These are phyloP conservation scores for Sextonia rubra DNA, from an alignment of 164 flowering plant species.

Conservation along the genomic window DNA sequence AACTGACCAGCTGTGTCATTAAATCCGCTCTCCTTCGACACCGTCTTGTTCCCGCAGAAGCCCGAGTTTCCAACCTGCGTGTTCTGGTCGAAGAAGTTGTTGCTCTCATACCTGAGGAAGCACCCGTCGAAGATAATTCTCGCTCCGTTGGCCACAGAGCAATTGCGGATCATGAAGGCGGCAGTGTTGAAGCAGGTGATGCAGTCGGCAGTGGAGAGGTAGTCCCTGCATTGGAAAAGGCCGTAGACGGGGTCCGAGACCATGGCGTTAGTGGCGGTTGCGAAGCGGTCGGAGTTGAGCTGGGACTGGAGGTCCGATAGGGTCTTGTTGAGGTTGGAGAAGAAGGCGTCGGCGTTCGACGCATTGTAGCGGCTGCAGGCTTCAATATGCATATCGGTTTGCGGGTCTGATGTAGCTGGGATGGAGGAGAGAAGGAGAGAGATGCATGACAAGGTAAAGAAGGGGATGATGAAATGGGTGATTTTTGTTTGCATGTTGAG, in stretches of 20 bases:
- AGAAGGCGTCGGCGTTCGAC: constrained; percentile 12
- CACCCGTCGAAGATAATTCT: constrained; percentile 52
- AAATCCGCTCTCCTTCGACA: constrained; percentile 18
- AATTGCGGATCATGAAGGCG: constrained; percentile 30
- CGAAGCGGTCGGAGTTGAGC: constrained; percentile 22
- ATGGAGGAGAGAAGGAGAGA: background rate
- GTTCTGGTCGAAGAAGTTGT: constrained; percentile 34
- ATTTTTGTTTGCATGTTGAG: background rate
- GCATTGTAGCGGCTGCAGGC: constrained; percentile 25
- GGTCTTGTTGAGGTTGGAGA: constrained; percentile 10
- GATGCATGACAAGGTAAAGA: background rate
- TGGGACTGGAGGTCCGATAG: constrained; percentile 12
- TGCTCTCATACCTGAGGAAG: constrained; percentile 54
- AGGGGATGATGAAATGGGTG: background rate
- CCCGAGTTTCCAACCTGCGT: constrained; percentile 32
- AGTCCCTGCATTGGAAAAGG: constrained; percentile 45
- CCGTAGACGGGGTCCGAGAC: constrained; percentile 35
- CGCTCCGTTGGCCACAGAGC: constrained; percentile 45
- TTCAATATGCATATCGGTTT: constrained; percentile 13
- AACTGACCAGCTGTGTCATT: constrained; percentile 13
- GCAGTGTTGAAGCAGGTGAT: constrained; percentile 35
- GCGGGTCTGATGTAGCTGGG: constrained; percentile 12
- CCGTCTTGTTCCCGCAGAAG: constrained; percentile 32
- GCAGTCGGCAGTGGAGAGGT: constrained; percentile 41
- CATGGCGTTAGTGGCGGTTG: constrained; percentile 24